phyloP scores from a whole-genome alignment of 2,329 filamentous ascomycete genomes.

The Cytospora paraplurivora region DNA sequence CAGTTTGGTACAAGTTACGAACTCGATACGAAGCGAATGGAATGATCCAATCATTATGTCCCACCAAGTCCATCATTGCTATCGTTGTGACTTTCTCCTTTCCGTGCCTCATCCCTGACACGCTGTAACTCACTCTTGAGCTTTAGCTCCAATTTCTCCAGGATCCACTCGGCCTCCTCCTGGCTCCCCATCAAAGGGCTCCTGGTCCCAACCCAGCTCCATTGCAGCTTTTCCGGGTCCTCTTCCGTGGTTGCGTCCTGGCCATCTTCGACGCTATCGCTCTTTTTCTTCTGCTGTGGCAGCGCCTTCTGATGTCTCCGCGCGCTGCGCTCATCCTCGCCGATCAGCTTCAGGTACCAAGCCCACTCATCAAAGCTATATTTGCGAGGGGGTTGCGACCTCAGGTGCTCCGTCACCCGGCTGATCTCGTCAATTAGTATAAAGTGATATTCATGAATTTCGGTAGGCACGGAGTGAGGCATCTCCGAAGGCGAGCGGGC shows the following conservation, averaged over 20 bases:
- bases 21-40: no score
- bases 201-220: slow-evolving; percentile 73
- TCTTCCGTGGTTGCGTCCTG: slow-evolving; percentile 20
- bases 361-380: slow-evolving; percentile 88
- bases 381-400: slow-evolving; percentile 56
- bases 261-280: not conserved
- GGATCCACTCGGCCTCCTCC: slow-evolving; percentile 72
- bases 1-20: no score
- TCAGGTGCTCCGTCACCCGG: slow-evolving; percentile 64
- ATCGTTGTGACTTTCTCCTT: not conserved
- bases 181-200: slow-evolving; percentile 71
- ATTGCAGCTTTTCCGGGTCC: slow-evolving; percentile 44
- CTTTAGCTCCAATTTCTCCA: slow-evolving; percentile 62
- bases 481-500: slow-evolving; percentile 37
- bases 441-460: slow-evolving; percentile 57
- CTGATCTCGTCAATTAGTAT: slow-evolving; percentile 74
- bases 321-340: slow-evolving; percentile 59
- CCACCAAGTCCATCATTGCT: not conserved
- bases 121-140: slow-evolving; percentile 53
- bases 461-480: slow-evolving; percentile 43
- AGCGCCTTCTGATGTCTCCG: slow-evolving; percentile 50
- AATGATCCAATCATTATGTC: not conserved
- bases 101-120: slow-evolving; percentile 31
- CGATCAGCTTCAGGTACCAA: slow-evolving; percentile 79
- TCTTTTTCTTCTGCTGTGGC: slow-evolving; percentile 20